Evolutionary conservation across 768 basidiomycete species (phyloP).

Genomic region (Auricularia auricula-judae): DNA sequence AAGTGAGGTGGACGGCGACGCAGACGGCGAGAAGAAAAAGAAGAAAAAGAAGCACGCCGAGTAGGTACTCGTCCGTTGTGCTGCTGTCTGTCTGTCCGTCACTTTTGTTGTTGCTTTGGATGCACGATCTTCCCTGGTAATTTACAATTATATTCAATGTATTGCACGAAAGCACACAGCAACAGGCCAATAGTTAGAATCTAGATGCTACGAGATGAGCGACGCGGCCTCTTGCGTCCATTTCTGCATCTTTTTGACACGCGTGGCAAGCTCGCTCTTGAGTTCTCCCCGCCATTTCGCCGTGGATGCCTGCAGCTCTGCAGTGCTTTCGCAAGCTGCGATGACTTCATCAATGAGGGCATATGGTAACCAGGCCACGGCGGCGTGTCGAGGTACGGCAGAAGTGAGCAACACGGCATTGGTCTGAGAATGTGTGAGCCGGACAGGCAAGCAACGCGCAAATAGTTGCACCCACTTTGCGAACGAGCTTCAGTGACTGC

Average conservation of each 20-base stretch:
- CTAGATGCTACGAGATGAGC: not conserved
- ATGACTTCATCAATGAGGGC: conserved; percentile 76
- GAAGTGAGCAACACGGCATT: conserved; percentile 6
- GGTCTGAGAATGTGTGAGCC: not conserved
- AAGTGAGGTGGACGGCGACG: conserved; percentile 14
- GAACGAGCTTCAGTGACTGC: conserved; percentile 58
- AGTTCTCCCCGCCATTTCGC: conserved; percentile 34
- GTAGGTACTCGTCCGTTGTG: not conserved
- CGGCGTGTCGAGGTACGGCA: conserved; percentile 29
- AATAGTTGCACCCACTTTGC: conserved; percentile 40
- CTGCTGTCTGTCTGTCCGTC: not conserved
- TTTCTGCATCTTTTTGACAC: conserved; percentile 61
- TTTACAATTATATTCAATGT: not conserved
- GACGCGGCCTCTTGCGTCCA: conserved; percentile 18
- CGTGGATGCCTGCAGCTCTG: conserved; percentile 20
- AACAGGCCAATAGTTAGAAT: not conserved
- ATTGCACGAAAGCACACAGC: not conserved
- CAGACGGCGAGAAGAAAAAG: conserved; percentile 23
- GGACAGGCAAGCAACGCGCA: not conserved
- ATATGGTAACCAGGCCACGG: conserved; percentile 72
- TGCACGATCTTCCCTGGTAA: not conserved
- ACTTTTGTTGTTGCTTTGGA: not conserved
- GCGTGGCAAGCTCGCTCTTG: conserved; percentile 47
- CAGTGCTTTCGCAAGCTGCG: conserved; percentile 43
- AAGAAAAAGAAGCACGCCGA: conserved; percentile 19